phyloP scores from a whole-genome alignment of 2,329 filamentous ascomycete species.

The Pseudophaeomoniella oleicola region DNA sequence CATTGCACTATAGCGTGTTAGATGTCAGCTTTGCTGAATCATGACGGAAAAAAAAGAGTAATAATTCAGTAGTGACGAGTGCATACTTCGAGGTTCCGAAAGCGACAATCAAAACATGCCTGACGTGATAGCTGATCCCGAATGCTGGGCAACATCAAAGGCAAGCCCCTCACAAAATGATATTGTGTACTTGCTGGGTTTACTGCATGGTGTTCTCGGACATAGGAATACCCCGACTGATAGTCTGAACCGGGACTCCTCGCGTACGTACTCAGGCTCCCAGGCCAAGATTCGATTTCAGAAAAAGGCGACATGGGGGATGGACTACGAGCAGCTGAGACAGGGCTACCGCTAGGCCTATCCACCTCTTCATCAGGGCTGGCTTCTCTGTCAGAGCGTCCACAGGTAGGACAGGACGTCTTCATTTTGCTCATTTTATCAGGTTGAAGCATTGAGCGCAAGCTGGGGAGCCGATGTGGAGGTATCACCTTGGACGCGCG shows the following conservation, averaged over 20 bases:
- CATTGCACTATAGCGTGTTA: not conserved
- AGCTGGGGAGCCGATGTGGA: not conserved
- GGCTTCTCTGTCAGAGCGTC: not conserved
- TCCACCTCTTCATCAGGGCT: not conserved
- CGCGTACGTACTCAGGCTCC: too few relatives aligned
- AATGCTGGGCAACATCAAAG: not conserved
- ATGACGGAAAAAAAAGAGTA: too few relatives aligned
- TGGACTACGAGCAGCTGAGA: not conserved
- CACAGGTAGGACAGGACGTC: not conserved
- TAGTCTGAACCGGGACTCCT: too few relatives aligned
- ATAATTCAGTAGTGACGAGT: too few relatives aligned
- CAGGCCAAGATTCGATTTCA: not conserved
- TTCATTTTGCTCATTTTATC: not conserved
- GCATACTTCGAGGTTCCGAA: not conserved
- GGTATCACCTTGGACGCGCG: not conserved
- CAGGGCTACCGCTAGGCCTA: not conserved
- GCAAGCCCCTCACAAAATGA: not conserved
- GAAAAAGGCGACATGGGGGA: not conserved
- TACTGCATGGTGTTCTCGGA: too few relatives aligned
- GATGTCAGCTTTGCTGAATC: not conserved
- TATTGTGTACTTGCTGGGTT: not conserved
- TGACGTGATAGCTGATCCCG: not conserved
- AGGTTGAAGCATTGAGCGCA: not conserved
- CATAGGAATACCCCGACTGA: too few relatives aligned
- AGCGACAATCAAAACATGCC: not conserved